Percentiles rank a stretch among this genome's conserved stretches.
Conservation (phyloP, 805 yeast genomes). For the Metschnikowia lunata region DNA sequence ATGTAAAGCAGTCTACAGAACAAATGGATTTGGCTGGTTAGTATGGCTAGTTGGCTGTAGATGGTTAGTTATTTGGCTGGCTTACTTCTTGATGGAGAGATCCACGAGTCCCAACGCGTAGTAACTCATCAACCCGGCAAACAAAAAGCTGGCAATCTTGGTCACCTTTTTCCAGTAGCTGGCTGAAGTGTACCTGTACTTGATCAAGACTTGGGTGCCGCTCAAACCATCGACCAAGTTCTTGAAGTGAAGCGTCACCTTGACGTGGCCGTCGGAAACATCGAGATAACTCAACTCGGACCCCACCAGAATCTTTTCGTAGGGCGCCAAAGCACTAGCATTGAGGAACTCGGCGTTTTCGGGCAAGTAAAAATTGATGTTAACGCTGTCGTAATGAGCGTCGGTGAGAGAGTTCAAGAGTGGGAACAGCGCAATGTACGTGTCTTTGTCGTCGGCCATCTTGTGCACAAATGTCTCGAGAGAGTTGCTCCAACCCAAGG, state of each 20-base stretch:
- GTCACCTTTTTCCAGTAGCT: conserved; percentile 63
- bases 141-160: conserved; percentile 57
- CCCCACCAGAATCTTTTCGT: conserved; percentile 26
- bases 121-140: conserved; percentile 54
- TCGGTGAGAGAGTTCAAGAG: conserved; percentile 68
- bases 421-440: conserved; percentile 63
- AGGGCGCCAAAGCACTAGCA: conserved; percentile 53
- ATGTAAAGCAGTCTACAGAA: too few relatives aligned
- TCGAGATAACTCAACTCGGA: conserved; percentile 64
- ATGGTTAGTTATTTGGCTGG: too few relatives aligned
- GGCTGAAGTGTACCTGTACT: conserved; percentile 54
- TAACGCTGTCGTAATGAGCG: conserved; percentile 59
- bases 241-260: conserved; percentile 53
- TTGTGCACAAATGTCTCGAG: conserved; percentile 50
- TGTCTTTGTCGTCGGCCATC: conserved; percentile 35
- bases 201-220: conserved; percentile 50
- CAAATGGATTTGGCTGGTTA: too few relatives aligned
- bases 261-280: conserved; percentile 70
- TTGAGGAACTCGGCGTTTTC: conserved; percentile 70
- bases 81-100: conserved; percentile 21
- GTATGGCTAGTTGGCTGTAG: too few relatives aligned
- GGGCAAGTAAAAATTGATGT: conserved; percentile 68
- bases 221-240: conserved; percentile 69
- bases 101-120: conserved; percentile 40
- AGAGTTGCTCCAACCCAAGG: conserved; percentile 84